Evolutionary conservation across 2,329 filamentous ascomycete species (phyloP).

Genomic region (Phyllosticta citrichinensis): DNA sequence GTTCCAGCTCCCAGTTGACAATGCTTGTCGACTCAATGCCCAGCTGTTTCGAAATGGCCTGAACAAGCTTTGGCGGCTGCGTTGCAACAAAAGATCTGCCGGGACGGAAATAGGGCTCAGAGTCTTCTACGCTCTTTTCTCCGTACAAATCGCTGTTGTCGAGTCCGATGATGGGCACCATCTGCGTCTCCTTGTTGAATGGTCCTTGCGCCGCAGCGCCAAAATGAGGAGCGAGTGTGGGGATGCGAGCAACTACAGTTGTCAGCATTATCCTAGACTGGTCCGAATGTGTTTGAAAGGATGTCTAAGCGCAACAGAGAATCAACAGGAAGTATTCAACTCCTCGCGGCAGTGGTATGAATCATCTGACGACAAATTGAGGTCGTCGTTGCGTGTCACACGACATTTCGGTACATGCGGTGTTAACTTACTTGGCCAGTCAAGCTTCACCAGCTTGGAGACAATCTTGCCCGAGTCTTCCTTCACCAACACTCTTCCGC

Average conservation of each 20-base stretch:
- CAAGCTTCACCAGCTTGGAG: constrained; percentile 76
- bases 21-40: constrained; percentile 66
- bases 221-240: constrained; percentile 89
- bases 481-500: constrained; percentile 76
- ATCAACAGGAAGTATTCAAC: background rate
- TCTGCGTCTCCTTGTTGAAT: constrained; percentile 83
- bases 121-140: constrained; percentile 13
- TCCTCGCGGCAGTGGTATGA: too few species aligned
- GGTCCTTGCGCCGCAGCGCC: constrained; percentile 57
- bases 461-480: constrained; percentile 66
- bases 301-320: background rate
- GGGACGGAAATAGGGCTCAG: constrained; percentile 29
- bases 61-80: constrained; percentile 77
- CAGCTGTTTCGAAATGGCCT: constrained; percentile 70
- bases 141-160: constrained; percentile 54
- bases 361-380: too few species aligned
- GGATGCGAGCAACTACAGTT: constrained; percentile 64
- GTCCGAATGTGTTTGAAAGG: background rate
- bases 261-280: background rate
- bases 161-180: constrained; percentile 86
- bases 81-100: constrained; percentile 61
- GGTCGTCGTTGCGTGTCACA: too few species aligned
- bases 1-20: constrained; percentile 92
- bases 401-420: too few species aligned
- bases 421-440: constrained; percentile 62